Conservation (phyloP, 257 asterid species). For the Nicotiana tabacum region DNA sequence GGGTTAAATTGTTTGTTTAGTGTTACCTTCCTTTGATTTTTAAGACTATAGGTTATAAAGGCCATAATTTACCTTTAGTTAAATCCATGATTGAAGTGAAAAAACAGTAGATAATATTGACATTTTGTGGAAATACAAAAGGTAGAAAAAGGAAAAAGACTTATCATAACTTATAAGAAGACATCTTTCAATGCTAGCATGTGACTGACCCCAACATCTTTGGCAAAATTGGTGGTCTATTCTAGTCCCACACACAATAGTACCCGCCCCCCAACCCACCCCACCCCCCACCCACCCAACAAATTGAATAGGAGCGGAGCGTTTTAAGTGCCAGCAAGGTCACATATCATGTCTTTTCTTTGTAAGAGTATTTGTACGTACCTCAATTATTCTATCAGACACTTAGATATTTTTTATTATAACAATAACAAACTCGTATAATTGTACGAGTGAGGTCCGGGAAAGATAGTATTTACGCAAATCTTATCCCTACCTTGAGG, state of each 20-base stretch:
- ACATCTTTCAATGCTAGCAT: constrained; percentile 2
- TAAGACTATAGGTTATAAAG: neutral
- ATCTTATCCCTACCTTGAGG: too few relatives aligned
- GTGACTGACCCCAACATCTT: constrained; percentile 4
- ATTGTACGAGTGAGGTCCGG: fast-evolving
- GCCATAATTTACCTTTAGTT: neutral
- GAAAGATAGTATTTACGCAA: too few relatives aligned
- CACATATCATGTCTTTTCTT: neutral
- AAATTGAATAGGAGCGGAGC: constrained; percentile 4
- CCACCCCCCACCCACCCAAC: too few relatives aligned
- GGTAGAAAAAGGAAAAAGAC: neutral
- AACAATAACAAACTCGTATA: too few relatives aligned
- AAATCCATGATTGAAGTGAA: neutral
- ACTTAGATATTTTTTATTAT: too few relatives aligned
- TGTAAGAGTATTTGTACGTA: neutral
- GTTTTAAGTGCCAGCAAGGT: neutral
- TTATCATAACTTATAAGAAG: neutral
- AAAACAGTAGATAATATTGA: neutral
- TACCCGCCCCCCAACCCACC: neutral
- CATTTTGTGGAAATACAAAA: neutral
- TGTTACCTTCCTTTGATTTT: neutral
- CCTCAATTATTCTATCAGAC: fast-evolving
- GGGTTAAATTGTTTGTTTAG: neutral
- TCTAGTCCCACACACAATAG: neutral
- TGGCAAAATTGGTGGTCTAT: too few relatives aligned